phyloP scores from a whole-genome alignment of 345 rosid genomes.

The Kernera saxatilis region DNA sequence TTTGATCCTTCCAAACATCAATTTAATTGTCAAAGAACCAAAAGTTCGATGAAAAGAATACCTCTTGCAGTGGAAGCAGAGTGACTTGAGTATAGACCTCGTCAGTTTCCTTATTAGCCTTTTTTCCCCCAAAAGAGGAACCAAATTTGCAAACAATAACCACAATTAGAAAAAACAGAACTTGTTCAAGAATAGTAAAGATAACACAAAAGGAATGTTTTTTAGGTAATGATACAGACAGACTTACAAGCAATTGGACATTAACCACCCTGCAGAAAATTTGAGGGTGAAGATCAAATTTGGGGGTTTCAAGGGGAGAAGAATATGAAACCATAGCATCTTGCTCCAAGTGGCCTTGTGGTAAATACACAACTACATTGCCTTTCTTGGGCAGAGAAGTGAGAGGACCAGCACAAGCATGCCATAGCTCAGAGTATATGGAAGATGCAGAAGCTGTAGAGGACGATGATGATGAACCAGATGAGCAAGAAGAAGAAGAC shows the following conservation, averaged over 20 bases:
- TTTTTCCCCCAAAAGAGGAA: background rate
- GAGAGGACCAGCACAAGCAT: slow-evolving; percentile 92
- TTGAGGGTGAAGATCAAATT: slow-evolving; percentile 60
- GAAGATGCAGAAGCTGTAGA: slow-evolving; percentile 47
- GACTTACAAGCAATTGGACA: slow-evolving; percentile 66
- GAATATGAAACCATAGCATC: slow-evolving; percentile 34
- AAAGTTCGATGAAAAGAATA: slow-evolving; percentile 21
- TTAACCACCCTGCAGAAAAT: slow-evolving; percentile 66
- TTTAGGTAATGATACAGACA: slow-evolving; percentile 8
- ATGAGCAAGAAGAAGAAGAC: slow-evolving; percentile 54
- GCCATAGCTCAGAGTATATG: slow-evolving; percentile 80
- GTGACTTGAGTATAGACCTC: slow-evolving; percentile 77
- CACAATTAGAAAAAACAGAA: slow-evolving; percentile 18
- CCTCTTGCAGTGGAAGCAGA: slow-evolving; percentile 75
- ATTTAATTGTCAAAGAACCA: background rate
- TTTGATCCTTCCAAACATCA: slow-evolving; percentile 1
- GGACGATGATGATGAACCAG: slow-evolving; percentile 53
- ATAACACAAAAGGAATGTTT: slow-evolving; percentile 2
- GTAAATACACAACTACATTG: slow-evolving; percentile 72
- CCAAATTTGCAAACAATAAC: slow-evolving; percentile 8
- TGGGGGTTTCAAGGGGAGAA: slow-evolving; percentile 44
- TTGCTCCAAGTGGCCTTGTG: slow-evolving; percentile 88
- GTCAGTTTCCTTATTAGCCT: slow-evolving; percentile 91
- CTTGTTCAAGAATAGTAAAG: slow-evolving; percentile 19
- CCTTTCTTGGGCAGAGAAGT: slow-evolving; percentile 75